phyloP scores from a whole-genome alignment of 768 basidiomycete genomes.

The Leccinum pellstonianum region DNA sequence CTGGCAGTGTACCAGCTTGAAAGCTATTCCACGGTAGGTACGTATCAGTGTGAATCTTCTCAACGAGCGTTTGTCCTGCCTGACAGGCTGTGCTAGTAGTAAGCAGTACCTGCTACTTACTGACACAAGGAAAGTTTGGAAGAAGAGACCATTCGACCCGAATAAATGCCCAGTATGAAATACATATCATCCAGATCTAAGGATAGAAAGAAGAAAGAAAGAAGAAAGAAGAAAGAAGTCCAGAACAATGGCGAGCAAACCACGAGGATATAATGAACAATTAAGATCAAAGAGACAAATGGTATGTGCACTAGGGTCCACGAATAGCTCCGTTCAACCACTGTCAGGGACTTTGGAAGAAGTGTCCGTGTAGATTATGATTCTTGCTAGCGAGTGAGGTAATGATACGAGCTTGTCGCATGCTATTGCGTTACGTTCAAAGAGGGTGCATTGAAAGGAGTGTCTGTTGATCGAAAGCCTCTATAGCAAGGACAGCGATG shows the following conservation, averaged over 20 bases:
- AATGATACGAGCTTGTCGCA: background rate
- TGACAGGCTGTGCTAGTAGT: background rate
- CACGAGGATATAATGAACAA: background rate
- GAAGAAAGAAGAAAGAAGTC: background rate
- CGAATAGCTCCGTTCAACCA: background rate
- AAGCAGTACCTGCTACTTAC: background rate
- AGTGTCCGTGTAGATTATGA: constrained; percentile 11
- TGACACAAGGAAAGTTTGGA: background rate
- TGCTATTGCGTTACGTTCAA: background rate
- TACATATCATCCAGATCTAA: constrained; percentile 3
- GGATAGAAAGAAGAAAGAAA: background rate
- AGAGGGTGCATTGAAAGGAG: constrained; percentile 1
- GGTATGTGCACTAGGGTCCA: constrained; percentile 5
- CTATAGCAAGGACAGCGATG: constrained; percentile 1
- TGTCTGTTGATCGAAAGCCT: background rate
- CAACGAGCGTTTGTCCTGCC: background rate
- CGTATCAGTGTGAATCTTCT: background rate
- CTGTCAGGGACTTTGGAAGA: background rate
- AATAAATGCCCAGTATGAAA: constrained; percentile 2
- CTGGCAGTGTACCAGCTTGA: background rate
- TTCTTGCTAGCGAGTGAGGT: constrained; percentile 9
- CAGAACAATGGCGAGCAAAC: background rate
- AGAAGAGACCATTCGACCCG: background rate
- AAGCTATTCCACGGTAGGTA: background rate
- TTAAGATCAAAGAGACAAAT: constrained; percentile 1